Percentiles rank a stretch among this genome's conserved stretches.
Evolutionary conservation across 192 early-diverging fungal genomes (phyloP).

Genomic region (Phlyctochytrium bullatum): DNA sequence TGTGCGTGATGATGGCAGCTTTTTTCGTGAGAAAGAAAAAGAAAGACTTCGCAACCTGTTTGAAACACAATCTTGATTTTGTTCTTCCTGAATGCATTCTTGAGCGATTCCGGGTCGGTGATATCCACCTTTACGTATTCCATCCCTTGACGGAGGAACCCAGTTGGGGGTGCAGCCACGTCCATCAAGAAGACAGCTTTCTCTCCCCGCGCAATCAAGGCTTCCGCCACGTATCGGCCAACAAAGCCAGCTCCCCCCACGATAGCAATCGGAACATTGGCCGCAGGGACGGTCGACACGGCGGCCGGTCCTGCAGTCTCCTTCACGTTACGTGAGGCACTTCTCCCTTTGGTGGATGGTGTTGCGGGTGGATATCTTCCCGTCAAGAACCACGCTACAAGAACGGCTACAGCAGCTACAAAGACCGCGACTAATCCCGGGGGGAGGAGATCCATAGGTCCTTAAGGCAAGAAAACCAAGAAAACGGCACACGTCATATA

Average conservation of each 20-base stretch:
- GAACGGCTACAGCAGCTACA: too few species aligned
- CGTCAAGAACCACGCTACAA: too few species aligned
- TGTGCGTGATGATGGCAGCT: background rate
- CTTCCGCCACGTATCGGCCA: background rate
- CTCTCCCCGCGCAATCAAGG: background rate
- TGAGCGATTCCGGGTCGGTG: background rate
- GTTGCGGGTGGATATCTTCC: too few species aligned
- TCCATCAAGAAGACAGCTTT: background rate
- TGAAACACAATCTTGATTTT: background rate
- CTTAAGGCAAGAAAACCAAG: too few species aligned
- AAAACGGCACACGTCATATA: too few species aligned
- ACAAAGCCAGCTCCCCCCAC: background rate
- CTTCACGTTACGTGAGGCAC: too few species aligned
- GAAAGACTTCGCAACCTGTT: background rate
- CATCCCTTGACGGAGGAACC: too few species aligned
- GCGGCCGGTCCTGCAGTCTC: too few species aligned
- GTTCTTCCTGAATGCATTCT: background rate
- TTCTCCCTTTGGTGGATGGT: too few species aligned
- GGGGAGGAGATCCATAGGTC: too few species aligned
- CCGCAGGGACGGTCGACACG: too few species aligned
- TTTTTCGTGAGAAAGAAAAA: background rate
- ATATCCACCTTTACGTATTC: background rate
- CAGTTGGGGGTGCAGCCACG: background rate
- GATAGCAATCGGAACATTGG: background rate
- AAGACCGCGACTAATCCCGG: too few species aligned